These are phyloP conservation scores for Chamaecyparis obtusa DNA, from an alignment of 75 land plant species.

Conservation along the genomic window DNA sequence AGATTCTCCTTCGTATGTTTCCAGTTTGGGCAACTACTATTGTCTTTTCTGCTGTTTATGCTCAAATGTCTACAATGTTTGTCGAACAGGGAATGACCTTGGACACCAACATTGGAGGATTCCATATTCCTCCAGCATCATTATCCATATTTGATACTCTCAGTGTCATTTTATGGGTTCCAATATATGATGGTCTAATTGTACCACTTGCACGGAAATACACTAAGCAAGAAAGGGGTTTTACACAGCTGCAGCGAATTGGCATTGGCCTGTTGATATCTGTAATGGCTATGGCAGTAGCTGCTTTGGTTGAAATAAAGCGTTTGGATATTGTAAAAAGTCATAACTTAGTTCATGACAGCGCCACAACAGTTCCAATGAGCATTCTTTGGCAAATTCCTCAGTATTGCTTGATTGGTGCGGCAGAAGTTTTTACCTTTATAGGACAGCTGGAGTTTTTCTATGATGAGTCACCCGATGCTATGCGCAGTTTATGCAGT, in stretches of 20 bases:
- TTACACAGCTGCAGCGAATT: slow-evolving; percentile 72
- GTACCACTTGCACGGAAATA: slow-evolving; percentile 63
- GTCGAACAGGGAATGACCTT: slow-evolving; percentile 66
- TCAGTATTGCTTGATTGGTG: slow-evolving; percentile 74
- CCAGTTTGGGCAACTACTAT: slow-evolving; percentile 69
- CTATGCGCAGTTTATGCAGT: slow-evolving; percentile 70
- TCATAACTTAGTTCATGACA: slow-evolving; percentile 19
- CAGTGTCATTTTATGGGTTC: slow-evolving; percentile 76
- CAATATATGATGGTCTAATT: slow-evolving; percentile 60
- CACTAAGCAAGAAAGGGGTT: slow-evolving; percentile 61
- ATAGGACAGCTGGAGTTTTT: slow-evolving; percentile 85
- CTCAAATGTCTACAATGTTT: slow-evolving; percentile 67
- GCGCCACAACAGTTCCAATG: slow-evolving; percentile 28
- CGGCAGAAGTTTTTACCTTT: slow-evolving; percentile 78
- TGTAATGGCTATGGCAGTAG: slow-evolving; percentile 56
- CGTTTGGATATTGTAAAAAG: slow-evolving; percentile 32
- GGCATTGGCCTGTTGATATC: slow-evolving; percentile 78
- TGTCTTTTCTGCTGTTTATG: slow-evolving; percentile 56
- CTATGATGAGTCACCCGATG: slow-evolving; percentile 86
- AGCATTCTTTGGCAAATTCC: slow-evolving; percentile 81
- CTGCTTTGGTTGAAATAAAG: slow-evolving; percentile 44
- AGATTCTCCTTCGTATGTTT: slow-evolving; percentile 45
- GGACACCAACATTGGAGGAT: slow-evolving; percentile 48
- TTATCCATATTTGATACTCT: slow-evolving; percentile 60
- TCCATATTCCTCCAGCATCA: slow-evolving; percentile 68